Percentiles rank a stretch among this genome's conserved stretches.
Conservation (phyloP, 2,329 filamentous ascomycete genomes). For the Phialocephala subalpina region DNA sequence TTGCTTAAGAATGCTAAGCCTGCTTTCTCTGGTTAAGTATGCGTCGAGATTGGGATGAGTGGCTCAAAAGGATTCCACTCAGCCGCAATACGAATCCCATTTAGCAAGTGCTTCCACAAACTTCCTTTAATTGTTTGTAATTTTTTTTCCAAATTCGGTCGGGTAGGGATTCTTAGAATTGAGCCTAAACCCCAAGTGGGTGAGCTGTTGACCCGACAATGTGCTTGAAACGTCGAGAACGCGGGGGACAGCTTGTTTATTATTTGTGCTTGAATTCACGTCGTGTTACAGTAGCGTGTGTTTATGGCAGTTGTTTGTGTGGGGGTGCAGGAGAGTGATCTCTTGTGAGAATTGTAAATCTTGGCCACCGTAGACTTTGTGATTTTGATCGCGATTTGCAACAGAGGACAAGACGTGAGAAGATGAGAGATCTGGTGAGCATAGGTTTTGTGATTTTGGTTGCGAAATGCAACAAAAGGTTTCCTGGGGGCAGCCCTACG, state of each 20-base stretch:
- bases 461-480: no score
- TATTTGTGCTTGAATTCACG: no score
- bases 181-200: neutral
- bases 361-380: no score
- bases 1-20: slow-evolving; percentile 33
- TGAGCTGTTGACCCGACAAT: neutral
- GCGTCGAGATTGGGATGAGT: neutral
- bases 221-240: neutral
- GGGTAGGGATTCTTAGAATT: neutral
- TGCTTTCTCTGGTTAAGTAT: neutral
- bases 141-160: neutral
- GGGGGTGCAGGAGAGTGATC: no score
- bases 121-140: neutral
- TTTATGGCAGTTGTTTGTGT: no score
- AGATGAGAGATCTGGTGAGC: no score
- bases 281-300: no score
- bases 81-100: neutral
- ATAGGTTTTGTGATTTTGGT: no score
- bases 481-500: no score
- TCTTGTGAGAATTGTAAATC: no score
- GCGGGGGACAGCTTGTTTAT: neutral
- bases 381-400: no score
- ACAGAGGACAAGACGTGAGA: no score
- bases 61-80: neutral
- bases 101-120: neutral